phyloP scores from a whole-genome alignment of 1,284 basidiomycete genomes.

The Ceratobasidium theobromae region DNA sequence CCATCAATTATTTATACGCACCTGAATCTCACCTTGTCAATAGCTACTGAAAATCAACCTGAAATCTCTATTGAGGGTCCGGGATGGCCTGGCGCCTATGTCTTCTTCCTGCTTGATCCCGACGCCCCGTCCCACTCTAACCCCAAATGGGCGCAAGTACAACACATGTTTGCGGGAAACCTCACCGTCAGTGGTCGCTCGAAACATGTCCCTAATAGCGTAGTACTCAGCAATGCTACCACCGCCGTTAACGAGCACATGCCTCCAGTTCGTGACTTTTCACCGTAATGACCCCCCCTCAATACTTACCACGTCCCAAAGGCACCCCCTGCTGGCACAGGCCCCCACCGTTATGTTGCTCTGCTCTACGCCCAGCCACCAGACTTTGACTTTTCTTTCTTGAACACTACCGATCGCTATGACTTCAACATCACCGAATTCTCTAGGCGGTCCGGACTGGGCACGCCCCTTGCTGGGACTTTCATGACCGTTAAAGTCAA shows the following conservation, averaged over 20 bases:
- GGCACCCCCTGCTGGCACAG: constrained; percentile 4
- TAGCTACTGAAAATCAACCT: not conserved
- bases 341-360: constrained; percentile 20
- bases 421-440: constrained; percentile 22
- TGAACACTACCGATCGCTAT: not conserved
- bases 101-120: constrained; percentile 30
- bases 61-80: constrained; percentile 26
- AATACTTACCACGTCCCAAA: not conserved
- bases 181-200: not conserved
- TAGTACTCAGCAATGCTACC: constrained; percentile 11
- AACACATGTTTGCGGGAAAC: constrained; percentile 23
- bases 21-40: not conserved
- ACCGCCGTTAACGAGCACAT: constrained; percentile 9
- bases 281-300: not conserved
- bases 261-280: not conserved
- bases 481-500: constrained; percentile 26
- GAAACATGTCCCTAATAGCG: not conserved
- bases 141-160: constrained; percentile 26
- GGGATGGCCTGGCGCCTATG: constrained; percentile 23
- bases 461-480: constrained; percentile 26
- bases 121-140: constrained; percentile 13
- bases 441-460: constrained; percentile 13
- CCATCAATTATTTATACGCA: not conserved
- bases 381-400: constrained; percentile 17
- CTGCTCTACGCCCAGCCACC: constrained; percentile 24